Evolutionary conservation across 148 eudicot species (phyloP).

Genomic region (Fagopyrum esculentum): DNA sequence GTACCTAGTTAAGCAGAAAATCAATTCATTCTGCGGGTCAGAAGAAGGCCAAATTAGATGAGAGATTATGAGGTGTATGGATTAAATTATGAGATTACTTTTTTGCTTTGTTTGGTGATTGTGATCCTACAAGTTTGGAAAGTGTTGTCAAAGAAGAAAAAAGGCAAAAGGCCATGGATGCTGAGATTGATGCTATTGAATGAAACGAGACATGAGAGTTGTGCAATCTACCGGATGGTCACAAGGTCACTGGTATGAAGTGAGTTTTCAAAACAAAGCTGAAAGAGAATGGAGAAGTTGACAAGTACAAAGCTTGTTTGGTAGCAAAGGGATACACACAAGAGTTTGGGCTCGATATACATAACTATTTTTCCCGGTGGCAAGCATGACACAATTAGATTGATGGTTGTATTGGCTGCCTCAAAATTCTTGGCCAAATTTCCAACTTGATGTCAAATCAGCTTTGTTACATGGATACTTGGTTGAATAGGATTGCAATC

Average conservation of each 20-base stretch:
- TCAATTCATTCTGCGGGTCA: too few relatives aligned
- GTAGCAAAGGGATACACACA: neutral
- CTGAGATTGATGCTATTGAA: neutral
- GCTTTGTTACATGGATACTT: neutral
- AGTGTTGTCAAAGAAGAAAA: neutral
- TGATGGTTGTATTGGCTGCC: neutral
- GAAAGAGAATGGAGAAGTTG: neutral
- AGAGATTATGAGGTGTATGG: too few relatives aligned
- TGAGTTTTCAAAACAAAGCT: neutral
- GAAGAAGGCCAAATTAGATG: too few relatives aligned
- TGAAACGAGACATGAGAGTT: conserved; percentile 2
- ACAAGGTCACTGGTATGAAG: conserved; percentile 10
- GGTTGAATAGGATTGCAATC: too few relatives aligned
- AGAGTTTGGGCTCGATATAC: neutral
- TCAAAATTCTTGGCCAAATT: neutral
- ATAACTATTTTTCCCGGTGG: neutral
- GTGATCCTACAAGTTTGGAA: neutral
- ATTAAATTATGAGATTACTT: neutral
- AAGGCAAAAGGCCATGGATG: conserved; percentile 6
- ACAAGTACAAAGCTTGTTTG: neutral
- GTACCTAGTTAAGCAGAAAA: too few relatives aligned
- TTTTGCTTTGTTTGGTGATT: neutral
- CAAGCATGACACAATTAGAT: neutral
- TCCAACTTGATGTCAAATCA: conserved; percentile 1
- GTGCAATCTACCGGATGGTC: neutral